phyloP scores from a whole-genome alignment of 2,329 filamentous ascomycete genomes.

The Sporothrix schenckii region DNA sequence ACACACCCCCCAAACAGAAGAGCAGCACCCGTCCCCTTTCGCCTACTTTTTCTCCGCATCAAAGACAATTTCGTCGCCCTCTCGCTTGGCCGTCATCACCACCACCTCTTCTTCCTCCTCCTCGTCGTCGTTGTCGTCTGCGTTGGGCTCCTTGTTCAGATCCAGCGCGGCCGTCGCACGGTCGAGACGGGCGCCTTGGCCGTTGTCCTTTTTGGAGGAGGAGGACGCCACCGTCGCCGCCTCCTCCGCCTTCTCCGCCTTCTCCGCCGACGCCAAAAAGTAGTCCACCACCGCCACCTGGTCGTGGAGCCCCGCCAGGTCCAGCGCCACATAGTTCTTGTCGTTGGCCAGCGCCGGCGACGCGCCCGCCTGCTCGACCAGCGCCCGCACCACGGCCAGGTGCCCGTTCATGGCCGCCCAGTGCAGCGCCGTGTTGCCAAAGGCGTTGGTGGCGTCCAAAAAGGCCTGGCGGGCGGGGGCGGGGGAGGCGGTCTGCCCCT shows the following conservation, averaged over 20 bases:
- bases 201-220: not conserved
- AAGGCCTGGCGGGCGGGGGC: conserved; percentile 53
- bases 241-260: not conserved
- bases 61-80: conserved; percentile 20
- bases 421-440: conserved; percentile 89
- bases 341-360: conserved; percentile 78
- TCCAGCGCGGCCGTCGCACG: conserved; percentile 25
- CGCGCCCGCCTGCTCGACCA: conserved; percentile 77
- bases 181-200: conserved; percentile 15
- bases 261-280: conserved; percentile 57
- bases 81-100: conserved; percentile 16
- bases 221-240: not conserved
- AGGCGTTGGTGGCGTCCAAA: conserved; percentile 71
- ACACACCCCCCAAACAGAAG: not conserved
- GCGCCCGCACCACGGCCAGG: conserved; percentile 73
- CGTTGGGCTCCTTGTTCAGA: not conserved
- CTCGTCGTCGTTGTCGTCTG: conserved; percentile 1
- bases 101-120: conserved; percentile 19
- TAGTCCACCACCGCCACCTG: conserved; percentile 67
- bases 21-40: not conserved
- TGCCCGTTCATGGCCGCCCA: conserved; percentile 94
- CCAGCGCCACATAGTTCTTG: conserved; percentile 79
- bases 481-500: conserved; percentile 44
- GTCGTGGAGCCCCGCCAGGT: conserved; percentile 71
- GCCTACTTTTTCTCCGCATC: conserved; percentile 7